Base-by-base conservation (phyloP, 1,284 basidiomycete species). In the Ceratobasidium sp. region DNA sequence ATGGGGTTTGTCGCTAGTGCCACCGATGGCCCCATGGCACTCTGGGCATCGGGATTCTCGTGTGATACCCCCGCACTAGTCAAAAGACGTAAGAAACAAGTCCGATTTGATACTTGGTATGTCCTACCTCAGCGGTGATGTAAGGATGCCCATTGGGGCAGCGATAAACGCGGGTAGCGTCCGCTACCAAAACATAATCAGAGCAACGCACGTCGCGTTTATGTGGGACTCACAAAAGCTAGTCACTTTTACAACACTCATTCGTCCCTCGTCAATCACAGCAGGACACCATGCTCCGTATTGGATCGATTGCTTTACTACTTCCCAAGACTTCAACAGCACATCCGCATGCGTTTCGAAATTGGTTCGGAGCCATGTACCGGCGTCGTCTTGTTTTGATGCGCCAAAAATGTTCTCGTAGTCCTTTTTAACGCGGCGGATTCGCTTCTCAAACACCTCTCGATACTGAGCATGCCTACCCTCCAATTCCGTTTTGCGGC, bases 51-150 rank as follows among this genome's bases (percentile, higher is more conserved):
- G 75, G 2, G 83, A 76, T 3, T 53, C 75, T 73, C 84, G n/a
- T 80, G 81, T 83, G 0, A 86, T 86, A 6, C 86, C 86, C 53
- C 86, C 86, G 71, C 87, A 87, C 86, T 89, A 41, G 32, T 48
- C 69, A 8, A 28, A 18, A 76, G 62, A 32, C 45, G 59, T 5
- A 12, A 34, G 60, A 26, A 52, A 43, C n/a, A 21, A 14, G 36
- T 76, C 74, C 72, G 79, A 64, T 45, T 32, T 30, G 30, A 12
- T 55, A n/a, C 52, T 55, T 14, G 8, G 14, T 39, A 55, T 55
- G 6, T 79, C 80, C 72, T 45, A 84, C 83, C 71, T 86, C 82
- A 3, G 75, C 77, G 45, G 87, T 86, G 5, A 83, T 81, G 70
- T 84, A 88, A 0, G 79, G 78, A 75, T 88, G 86, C 0, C 86